Evolutionary conservation across 2,329 filamentous ascomycete species (phyloP).

Genomic region (Exophiala sp.): DNA sequence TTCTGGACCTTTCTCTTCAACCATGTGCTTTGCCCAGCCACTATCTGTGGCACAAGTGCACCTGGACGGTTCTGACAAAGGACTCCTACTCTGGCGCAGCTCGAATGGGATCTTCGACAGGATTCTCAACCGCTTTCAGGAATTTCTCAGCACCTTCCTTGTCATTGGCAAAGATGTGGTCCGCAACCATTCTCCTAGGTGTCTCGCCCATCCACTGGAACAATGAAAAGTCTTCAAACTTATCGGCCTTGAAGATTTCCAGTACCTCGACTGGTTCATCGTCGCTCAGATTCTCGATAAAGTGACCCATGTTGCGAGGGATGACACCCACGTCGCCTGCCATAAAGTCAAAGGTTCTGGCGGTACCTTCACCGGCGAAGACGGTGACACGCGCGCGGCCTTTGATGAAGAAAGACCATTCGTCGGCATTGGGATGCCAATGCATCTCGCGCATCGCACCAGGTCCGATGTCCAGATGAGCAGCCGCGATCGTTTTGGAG

Average conservation of each 20-base stretch:
- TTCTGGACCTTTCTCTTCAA: too few species aligned
- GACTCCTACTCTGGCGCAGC: neutral
- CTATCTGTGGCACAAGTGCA: too few species aligned
- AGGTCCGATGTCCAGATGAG: constrained; percentile 67
- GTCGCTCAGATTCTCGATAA: constrained; percentile 74
- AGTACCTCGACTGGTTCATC: constrained; percentile 71
- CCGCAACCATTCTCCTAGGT: constrained; percentile 61
- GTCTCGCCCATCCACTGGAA: constrained; percentile 76
- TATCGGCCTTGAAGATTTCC: constrained; percentile 69
- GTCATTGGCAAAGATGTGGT: constrained; percentile 64
- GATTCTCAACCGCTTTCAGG: constrained; percentile 58
- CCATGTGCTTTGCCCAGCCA: too few species aligned
- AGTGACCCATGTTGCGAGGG: constrained; percentile 73
- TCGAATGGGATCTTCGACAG: constrained; percentile 42
- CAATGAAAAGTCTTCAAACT: constrained; percentile 69
- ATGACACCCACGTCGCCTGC: constrained; percentile 75
- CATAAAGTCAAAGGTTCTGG: constrained; percentile 71
- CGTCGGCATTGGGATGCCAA: constrained; percentile 76
- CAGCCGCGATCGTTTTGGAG: constrained; percentile 69
- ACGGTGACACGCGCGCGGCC: constrained; percentile 71
- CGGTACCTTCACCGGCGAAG: constrained; percentile 65
- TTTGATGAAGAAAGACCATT: constrained; percentile 75
- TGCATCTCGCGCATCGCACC: constrained; percentile 75
- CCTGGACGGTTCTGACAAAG: neutral
- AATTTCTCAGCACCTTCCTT: constrained; percentile 61